Conservation (phyloP, 768 basidiomycete species). For the Boletus subcaerulescens region DNA sequence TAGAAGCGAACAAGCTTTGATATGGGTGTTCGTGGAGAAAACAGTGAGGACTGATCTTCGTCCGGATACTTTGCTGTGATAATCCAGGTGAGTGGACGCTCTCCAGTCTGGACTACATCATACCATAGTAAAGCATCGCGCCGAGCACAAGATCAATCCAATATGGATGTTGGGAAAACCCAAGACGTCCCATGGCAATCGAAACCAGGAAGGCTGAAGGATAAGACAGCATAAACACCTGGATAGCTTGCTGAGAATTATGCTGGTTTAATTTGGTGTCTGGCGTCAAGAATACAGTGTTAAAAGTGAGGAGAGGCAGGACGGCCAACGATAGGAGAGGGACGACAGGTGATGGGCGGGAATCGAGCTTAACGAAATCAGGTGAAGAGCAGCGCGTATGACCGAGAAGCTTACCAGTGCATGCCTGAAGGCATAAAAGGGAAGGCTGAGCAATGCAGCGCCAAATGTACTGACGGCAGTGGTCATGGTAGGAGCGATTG, state of each 20-base stretch:
- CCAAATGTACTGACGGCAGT: slow-evolving; percentile 58
- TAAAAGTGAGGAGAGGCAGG: slow-evolving; percentile 61
- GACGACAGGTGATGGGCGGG: slow-evolving; percentile 48
- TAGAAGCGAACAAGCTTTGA: slow-evolving; percentile 62
- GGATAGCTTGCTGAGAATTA: slow-evolving; percentile 49
- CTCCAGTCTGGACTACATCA: slow-evolving; percentile 10
- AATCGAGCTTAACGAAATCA: slow-evolving; percentile 44
- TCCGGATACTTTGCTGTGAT: slow-evolving; percentile 51
- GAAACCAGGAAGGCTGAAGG: slow-evolving; percentile 48
- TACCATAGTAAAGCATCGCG: slow-evolving; percentile 63
- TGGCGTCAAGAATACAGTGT: slow-evolving; percentile 59
- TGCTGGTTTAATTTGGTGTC: slow-evolving; percentile 46
- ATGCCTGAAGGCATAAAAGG: slow-evolving; percentile 60
- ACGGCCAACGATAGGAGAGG: slow-evolving; percentile 56
- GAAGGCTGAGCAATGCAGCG: slow-evolving; percentile 59
- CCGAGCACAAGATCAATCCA: slow-evolving; percentile 61
- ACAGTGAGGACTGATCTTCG: slow-evolving; percentile 41
- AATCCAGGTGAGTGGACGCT: slow-evolving; percentile 6
- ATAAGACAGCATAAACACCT: slow-evolving; percentile 59
- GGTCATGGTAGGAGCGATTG: slow-evolving; percentile 54
- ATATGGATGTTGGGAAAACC: slow-evolving; percentile 58
- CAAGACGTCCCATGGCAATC: slow-evolving; percentile 53
- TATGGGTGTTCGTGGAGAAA: slow-evolving; percentile 48
- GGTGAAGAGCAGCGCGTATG: slow-evolving; percentile 1
- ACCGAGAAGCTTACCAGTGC: slow-evolving; percentile 46